Conservation (phyloP, 139 green algal genomes). For the Nannochloris sp. region DNA sequence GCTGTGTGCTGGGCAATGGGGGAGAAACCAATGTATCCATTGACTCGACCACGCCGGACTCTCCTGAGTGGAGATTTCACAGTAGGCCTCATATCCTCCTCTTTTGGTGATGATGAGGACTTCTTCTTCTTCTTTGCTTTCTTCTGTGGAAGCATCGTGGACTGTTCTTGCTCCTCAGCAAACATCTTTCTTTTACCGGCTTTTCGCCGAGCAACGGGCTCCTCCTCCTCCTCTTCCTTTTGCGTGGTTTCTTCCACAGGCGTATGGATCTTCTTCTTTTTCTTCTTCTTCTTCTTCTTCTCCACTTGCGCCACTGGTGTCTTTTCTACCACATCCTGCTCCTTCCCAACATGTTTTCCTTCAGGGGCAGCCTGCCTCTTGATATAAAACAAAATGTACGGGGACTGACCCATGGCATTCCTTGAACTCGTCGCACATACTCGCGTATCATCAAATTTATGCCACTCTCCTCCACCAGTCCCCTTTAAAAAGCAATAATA, state of each 20-base stretch:
- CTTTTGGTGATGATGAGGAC: too few relatives aligned
- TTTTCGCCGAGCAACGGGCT: background rate
- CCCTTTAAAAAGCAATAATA: slow-evolving; percentile 82
- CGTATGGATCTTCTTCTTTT: background rate
- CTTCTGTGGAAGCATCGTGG: too few relatives aligned
- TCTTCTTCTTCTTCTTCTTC: too few relatives aligned
- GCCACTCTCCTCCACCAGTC: slow-evolving; percentile 63
- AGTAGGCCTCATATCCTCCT: too few relatives aligned
- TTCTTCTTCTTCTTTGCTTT: too few relatives aligned
- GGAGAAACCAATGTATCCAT: too few relatives aligned
- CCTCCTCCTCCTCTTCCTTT: background rate
- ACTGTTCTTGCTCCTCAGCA: background rate
- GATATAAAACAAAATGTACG: slow-evolving; percentile 97
- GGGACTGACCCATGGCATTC: slow-evolving; percentile 69
- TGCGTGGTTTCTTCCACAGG: background rate
- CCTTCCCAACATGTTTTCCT: background rate
- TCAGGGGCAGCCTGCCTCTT: background rate
- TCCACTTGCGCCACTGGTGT: background rate
- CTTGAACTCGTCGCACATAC: slow-evolving; percentile 55
- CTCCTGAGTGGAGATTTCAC: too few relatives aligned
- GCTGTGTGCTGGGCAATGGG: too few relatives aligned
- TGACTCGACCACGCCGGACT: too few relatives aligned
- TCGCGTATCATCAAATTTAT: slow-evolving; percentile 71
- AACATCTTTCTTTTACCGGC: background rate
- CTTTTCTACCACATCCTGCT: background rate